These are phyloP conservation scores for Daedalea quercina DNA, from an alignment of 768 basidiomycete species.

Conservation along the genomic window DNA sequence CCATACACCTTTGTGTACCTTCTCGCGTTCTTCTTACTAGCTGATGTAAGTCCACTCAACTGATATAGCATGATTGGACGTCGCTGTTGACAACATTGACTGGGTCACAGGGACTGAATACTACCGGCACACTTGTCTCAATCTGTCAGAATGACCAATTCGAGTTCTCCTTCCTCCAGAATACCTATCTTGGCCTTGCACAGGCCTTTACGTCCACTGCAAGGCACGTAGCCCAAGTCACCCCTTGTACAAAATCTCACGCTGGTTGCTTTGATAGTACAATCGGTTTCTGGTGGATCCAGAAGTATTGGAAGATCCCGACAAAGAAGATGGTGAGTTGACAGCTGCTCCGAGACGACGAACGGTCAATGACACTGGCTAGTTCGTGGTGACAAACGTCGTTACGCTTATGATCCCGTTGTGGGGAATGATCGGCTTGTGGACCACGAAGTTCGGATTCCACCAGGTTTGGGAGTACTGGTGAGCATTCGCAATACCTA, in stretches of 20 bases:
- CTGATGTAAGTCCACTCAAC: slow-evolving; percentile 55
- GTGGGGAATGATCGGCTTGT: slow-evolving; percentile 84
- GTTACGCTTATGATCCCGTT: slow-evolving; percentile 73
- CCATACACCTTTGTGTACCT: slow-evolving; percentile 83
- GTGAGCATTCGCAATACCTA: slow-evolving; percentile 30
- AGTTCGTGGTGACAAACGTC: slow-evolving; percentile 76
- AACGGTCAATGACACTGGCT: neutral
- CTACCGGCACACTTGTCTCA: slow-evolving; percentile 65
- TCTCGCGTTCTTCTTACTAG: slow-evolving; percentile 69
- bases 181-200: slow-evolving; percentile 69
- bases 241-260: neutral
- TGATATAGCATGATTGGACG: no score
- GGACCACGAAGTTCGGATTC: slow-evolving; percentile 76
- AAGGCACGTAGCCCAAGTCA: slow-evolving; percentile 11
- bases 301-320: slow-evolving; percentile 67
- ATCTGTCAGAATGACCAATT: slow-evolving; percentile 83
- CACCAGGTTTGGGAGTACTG: slow-evolving; percentile 89
- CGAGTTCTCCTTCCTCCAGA: slow-evolving; percentile 73
- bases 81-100: neutral
- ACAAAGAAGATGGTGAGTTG: slow-evolving; percentile 71
- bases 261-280: slow-evolving; percentile 33
- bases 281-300: slow-evolving; percentile 79
- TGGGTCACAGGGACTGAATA: slow-evolving; percentile 60
- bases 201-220: slow-evolving; percentile 70
- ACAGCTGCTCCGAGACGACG: neutral